These are phyloP conservation scores for Lichtheimia corymbifera DNA, from an alignment of 371 early-diverging fungal species.

Conservation along the genomic window DNA sequence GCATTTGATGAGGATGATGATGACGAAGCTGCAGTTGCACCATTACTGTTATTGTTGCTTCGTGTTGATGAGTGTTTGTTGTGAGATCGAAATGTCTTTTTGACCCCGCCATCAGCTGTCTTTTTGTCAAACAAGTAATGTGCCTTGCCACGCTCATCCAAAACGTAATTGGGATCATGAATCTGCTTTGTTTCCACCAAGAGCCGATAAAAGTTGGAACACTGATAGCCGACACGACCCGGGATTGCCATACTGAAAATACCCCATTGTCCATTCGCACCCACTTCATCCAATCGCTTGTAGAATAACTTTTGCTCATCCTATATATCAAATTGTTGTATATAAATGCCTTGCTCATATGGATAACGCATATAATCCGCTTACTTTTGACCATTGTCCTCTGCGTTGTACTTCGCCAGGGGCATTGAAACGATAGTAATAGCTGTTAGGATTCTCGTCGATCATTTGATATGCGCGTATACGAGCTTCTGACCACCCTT, in stretches of 20 bases:
- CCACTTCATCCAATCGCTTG: slow-evolving; percentile 77
- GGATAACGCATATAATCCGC: not conserved
- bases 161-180: slow-evolving; percentile 86
- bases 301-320: slow-evolving; percentile 86
- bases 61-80: slow-evolving; percentile 44
- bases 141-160: slow-evolving; percentile 86
- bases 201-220: slow-evolving; percentile 91
- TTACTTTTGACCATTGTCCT: slow-evolving; percentile 76
- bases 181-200: slow-evolving; percentile 85
- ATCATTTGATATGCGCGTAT: slow-evolving; percentile 89
- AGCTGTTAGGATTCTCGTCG: slow-evolving; percentile 89
- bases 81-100: slow-evolving; percentile 79
- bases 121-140: slow-evolving; percentile 87
- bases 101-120: slow-evolving; percentile 74
- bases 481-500: slow-evolving; percentile 94
- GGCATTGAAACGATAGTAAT: slow-evolving; percentile 95
- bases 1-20: not conserved
- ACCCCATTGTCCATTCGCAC: slow-evolving; percentile 95
- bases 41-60: slow-evolving; percentile 15
- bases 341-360: slow-evolving; percentile 8
- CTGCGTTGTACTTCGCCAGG: slow-evolving; percentile 92
- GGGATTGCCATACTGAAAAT: slow-evolving; percentile 93
- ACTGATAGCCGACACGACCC: slow-evolving; percentile 95
- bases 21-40: slow-evolving; percentile 8
- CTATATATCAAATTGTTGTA: not conserved